Evolutionary conservation across 306 rosid genomes (phyloP), one percentile per base, ranked within the genome.

Genomic region (Malus fusca): DNA sequence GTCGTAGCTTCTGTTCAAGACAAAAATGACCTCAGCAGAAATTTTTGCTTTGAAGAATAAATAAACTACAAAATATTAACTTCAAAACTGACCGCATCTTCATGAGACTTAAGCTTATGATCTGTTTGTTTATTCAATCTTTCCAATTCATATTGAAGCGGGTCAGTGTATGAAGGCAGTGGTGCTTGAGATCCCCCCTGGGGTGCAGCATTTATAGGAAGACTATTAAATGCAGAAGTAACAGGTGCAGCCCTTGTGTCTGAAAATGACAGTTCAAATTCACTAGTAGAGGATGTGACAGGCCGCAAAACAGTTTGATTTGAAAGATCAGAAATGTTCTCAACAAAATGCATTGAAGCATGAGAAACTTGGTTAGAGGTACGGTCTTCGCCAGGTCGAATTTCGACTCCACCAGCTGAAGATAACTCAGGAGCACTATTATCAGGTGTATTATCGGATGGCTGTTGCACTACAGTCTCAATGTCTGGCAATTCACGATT

Each of bases 141-240:
- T 71, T 88, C 95, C 79, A 86, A 69, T 85, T 90, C 97, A 68
- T 30, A 74, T 68, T 82, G 81, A 62, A 95, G 89, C 9, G 96
- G 96, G 78, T 95, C 97, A 71, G 3, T 30, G 59, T 37, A 44
- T 55, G 65, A 46, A 59, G 68, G 74, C 8, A 68, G 76, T 60
- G 80, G 55, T 68, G 53, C 65, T 80, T 64, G 75, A 28, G 82
- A 83, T 43, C 74, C 81, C 66, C 78, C 62, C 26, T 66, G 84
- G 61, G 73, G 63, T 63, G 87, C 80, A 64, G 85, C 42, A 77
- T 72, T 96, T 26, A 81, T 66, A 67, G 69, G 75, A 82, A n/a
- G 84, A 78, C 77, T 87, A 79, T 78, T 83, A 72, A 74, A 53
- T 70, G 79, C 90, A 56, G 82, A 33, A 42, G 82, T 72, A 68